Percentiles rank a stretch among this genome's conserved stretches.
These are phyloP conservation scores for Plasmodium berghei DNA, from an alignment of 169 alveolate species.

Conservation along the genomic window DNA sequence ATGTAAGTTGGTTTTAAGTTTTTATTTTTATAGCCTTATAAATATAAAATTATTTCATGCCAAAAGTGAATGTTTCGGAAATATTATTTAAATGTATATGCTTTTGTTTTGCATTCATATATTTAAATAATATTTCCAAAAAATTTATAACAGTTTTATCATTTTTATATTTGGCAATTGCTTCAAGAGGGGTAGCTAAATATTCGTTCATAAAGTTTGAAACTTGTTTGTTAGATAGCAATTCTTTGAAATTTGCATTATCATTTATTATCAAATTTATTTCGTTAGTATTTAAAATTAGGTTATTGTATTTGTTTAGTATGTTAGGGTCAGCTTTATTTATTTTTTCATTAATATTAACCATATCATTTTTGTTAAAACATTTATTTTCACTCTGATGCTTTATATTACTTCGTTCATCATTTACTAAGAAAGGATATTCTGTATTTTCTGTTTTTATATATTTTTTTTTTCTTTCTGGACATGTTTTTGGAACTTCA, in stretches of 20 bases:
- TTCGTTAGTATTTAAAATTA: slow-evolving; percentile 45
- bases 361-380: no score
- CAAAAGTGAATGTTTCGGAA: slow-evolving; percentile 12
- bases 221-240: slow-evolving; percentile 12
- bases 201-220: slow-evolving; percentile 38
- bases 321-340: not conserved
- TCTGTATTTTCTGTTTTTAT: not conserved
- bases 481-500: not conserved
- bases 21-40: no score
- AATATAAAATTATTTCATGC: not conserved
- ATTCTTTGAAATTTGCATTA: slow-evolving; percentile 15
- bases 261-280: slow-evolving; percentile 20
- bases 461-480: not conserved
- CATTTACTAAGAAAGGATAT: not conserved
- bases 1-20: no score
- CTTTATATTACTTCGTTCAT: not conserved
- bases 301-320: slow-evolving; percentile 39
- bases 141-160: slow-evolving; percentile 18
- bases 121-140: slow-evolving; percentile 30
- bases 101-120: slow-evolving; percentile 55
- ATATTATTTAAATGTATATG: slow-evolving; percentile 34
- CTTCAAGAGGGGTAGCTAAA: slow-evolving; percentile 32
- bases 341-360: not conserved
- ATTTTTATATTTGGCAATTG: slow-evolving; percentile 32
- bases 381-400: no score